Base-by-base conservation (phyloP, 495 filamentous ascomycete species). In the Letharia columbiana region DNA sequence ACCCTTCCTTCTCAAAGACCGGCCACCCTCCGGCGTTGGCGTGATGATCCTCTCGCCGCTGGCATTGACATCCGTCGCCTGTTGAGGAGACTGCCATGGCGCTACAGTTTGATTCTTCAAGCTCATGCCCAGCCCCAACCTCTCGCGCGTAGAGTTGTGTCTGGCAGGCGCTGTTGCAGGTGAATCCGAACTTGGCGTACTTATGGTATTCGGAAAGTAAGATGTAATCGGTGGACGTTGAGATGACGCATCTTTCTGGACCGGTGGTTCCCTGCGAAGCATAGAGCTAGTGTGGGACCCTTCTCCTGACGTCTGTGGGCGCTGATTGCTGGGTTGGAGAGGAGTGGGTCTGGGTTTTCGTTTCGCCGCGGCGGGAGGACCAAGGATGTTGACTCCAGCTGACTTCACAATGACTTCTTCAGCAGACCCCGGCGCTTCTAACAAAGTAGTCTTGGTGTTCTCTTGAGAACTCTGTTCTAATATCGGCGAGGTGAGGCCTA, bases 381-480 rank as follows among this genome's bases (percentile, higher is more conserved):
- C 69, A 4, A 72, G 57, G 41, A 72, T 57, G 35, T 70, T 70
- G 23, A 31, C n/a, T 5, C 71, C 71, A 23, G 45, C 40, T n/a
- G 71, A 72, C 12, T 49, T 69, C 37, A 72, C 62, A 37, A 66
- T 62, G 52, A 63, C 69, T 35, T 69, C 64, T 45, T 59, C 60
- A 31, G 28, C 37, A 23, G 35, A 41, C 1, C 39, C 13, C 28
- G 64, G 66, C 23, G 40, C 44, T 31, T 68, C 61, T 8, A 69
- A 18, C 23, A 56, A 23, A 7, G 65, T 61, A 12, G 37, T 62
- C 18, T 67, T 31, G n/a, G 58, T 45, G 35, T 64, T 52, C 0
- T 63, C 64, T 18, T 67, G 44, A 11, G 50, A 13, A 28, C 8
- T 47, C 8, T 23, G 8, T 15, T 40, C 61, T 23, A 23, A 1